phyloP scores from a whole-genome alignment of 2,329 filamentous ascomycete species.

The Xylariaceae sp. region DNA sequence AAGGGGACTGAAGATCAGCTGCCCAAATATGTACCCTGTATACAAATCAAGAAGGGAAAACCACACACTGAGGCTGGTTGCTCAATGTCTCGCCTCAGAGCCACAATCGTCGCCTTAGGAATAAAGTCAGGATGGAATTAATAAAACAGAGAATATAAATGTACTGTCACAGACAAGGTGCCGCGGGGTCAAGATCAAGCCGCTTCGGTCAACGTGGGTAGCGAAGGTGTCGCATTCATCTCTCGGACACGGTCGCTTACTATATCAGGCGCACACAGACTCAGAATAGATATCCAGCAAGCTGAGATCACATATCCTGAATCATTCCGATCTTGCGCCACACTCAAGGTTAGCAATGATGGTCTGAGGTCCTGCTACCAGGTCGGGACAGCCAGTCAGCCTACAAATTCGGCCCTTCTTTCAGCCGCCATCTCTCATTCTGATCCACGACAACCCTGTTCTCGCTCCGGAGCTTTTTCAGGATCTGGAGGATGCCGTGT shows the following conservation, averaged over 20 bases:
- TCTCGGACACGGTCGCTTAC: not conserved
- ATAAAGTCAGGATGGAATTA: not conserved
- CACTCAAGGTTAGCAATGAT: constrained; percentile 8
- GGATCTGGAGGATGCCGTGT: constrained; percentile 68
- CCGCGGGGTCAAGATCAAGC: not conserved
- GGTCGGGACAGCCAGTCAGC: not conserved
- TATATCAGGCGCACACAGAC: not conserved
- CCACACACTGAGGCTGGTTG: no score
- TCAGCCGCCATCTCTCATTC: constrained; percentile 41
- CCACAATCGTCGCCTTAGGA: no score
- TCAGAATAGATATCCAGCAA: not conserved
- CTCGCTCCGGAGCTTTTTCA: constrained; percentile 72
- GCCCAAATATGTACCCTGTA: no score
- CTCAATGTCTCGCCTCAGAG: no score
- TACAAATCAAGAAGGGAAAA: no score
- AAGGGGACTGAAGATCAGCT: no score
- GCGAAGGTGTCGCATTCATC: not conserved
- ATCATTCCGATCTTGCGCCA: constrained; percentile 7
- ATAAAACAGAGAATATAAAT: not conserved
- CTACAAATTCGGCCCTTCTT: constrained; percentile 40
- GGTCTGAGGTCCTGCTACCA: not conserved
- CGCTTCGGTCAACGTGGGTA: not conserved
- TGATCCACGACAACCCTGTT: constrained; percentile 51
- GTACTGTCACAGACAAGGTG: not conserved
- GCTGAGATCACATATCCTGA: not conserved